Evolutionary conservation across 352 stramenopile species (phyloP), one percentile per base, ranked within the genome.

Genomic region (Phytophthora foliorum): DNA sequence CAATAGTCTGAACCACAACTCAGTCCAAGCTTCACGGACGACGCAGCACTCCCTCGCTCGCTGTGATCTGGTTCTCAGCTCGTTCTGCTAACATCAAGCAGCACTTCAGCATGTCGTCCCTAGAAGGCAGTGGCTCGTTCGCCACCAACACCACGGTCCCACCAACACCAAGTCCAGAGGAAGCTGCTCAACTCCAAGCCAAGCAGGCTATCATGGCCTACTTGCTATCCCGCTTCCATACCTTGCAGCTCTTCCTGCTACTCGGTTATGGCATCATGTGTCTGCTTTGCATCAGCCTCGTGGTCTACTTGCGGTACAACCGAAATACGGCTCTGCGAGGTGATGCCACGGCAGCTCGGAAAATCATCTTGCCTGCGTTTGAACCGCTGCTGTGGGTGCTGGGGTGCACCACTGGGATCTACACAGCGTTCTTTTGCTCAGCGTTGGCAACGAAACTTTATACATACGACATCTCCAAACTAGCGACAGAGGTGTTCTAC

Each of bases 221-320:
- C 54, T 68, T 88, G 41, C 24, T 77, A 17, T 52, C 42, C 7
- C 75, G 75, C 21, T 80, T 85, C 65, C 72, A 84, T 54, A 84
- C 75, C 31, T 58, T 90, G 42, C 78, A 88, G 74, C 67, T 88
- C 50, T 86, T 84, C 67, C 25, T 88, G n/a, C 46, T 88, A 17
- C 54, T 81, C 2, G 78, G 75, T 27, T 89, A 90, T 57, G 68
- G 80, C 25, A 82, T 88, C 69, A 90, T 90, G 81, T 86, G 78
- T 55, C 22, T 77, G 21, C 62, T 88, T 3, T 87, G 80, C 41
- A 24, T 84, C 22, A 56, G 31, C 14, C 74, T 90, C 38, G 64
- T 88, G 49, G 34, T 65, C 22, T 90, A 90, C 63, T 49, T 90
- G 51, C 78, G 78, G 16, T 72, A 71, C 38, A 85, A 86, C 39